These are phyloP conservation scores for Moricandia moricandioides DNA, from an alignment of 345 rosid genomes.

Conservation along the genomic window DNA sequence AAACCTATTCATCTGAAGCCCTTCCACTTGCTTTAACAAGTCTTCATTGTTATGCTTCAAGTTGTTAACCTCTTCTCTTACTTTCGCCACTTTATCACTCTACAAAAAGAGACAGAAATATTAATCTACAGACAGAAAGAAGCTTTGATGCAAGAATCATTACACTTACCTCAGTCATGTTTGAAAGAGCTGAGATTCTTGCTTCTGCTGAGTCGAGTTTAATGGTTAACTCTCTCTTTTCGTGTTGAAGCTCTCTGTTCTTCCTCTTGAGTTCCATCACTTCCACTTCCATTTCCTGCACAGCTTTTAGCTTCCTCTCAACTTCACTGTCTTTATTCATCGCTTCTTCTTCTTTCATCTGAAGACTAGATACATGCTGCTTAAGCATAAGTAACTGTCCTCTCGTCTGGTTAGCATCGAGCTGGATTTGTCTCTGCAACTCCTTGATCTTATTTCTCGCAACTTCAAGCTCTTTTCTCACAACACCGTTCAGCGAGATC, in stretches of 20 bases:
- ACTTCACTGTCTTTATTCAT: slow-evolving; percentile 65
- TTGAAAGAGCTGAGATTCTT: slow-evolving; percentile 65
- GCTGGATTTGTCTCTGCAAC: slow-evolving; percentile 90
- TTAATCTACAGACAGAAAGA: neutral
- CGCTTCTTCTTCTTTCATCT: slow-evolving; percentile 77
- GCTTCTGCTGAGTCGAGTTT: slow-evolving; percentile 85
- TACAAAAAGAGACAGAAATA: slow-evolving; percentile 3
- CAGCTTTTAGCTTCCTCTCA: slow-evolving; percentile 69
- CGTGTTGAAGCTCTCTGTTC: slow-evolving; percentile 90
- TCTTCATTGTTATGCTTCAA: slow-evolving; percentile 83
- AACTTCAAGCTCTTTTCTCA: slow-evolving; percentile 68
- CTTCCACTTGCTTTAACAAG: slow-evolving; percentile 93
- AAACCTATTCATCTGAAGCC: slow-evolving; percentile 94
- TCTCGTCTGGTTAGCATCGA: slow-evolving; percentile 88
- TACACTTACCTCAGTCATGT: slow-evolving; percentile 79
- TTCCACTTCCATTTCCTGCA: slow-evolving; percentile 72
- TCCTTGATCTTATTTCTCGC: slow-evolving; percentile 85
- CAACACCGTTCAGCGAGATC: slow-evolving; percentile 45
- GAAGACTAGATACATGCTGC: slow-evolving; percentile 85
- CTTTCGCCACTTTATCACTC: slow-evolving; percentile 78
- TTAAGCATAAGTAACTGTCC: slow-evolving; percentile 88
- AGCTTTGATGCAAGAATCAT: neutral
- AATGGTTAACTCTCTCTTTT: slow-evolving; percentile 78
- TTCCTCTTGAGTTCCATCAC: slow-evolving; percentile 90
- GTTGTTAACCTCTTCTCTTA: slow-evolving; percentile 72